Evolutionary conservation across 495 filamentous ascomycete genomes (phyloP).

Genomic region (Aspergillus kassunensis): DNA sequence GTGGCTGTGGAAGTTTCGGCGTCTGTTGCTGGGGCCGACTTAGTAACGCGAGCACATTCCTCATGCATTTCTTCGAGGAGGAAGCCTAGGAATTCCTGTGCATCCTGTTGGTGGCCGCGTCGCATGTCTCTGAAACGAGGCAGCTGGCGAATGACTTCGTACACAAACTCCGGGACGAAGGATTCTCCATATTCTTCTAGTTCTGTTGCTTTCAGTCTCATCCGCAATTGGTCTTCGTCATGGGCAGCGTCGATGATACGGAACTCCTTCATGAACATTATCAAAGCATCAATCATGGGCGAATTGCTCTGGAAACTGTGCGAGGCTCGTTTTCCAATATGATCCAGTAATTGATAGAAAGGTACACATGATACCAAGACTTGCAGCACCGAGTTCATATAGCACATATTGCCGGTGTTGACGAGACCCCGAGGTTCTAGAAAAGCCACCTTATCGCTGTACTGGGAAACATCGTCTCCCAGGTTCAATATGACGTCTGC

Average conservation of each 20-base stretch:
- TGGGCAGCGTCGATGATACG: conserved; percentile 73
- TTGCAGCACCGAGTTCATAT: conserved; percentile 99
- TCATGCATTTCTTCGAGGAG: conserved; percentile 90
- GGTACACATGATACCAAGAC: conserved; percentile 87
- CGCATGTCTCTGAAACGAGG: conserved; percentile 90
- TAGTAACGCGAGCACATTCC: conserved; percentile 69
- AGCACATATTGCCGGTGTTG: conserved; percentile 99
- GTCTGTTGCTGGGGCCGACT: conserved; percentile 38
- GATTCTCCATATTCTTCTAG: conserved; percentile 87
- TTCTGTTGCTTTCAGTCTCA: conserved; percentile 73
- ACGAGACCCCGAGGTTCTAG: conserved; percentile 92
- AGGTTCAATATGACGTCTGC: conserved; percentile 68
- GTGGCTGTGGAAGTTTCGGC: conserved; percentile 33
- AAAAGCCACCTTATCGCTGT: conserved; percentile 66
- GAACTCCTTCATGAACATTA: conserved; percentile 96
- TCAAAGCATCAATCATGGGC: conserved; percentile 91
- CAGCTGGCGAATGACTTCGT: conserved; percentile 81
- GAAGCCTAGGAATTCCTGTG: conserved; percentile 95
- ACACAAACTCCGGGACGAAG: conserved; percentile 92
- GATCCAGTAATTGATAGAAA: conserved; percentile 91
- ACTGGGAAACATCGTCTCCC: conserved; percentile 53
- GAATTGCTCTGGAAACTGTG: conserved; percentile 95
- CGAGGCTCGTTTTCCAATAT: conserved; percentile 72
- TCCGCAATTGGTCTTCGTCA: conserved; percentile 67
- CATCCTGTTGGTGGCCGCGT: conserved; percentile 95